Base-by-base conservation (phyloP, 2,329 filamentous ascomycete genomes). In the Thielaviopsis ethacetica region DNA sequence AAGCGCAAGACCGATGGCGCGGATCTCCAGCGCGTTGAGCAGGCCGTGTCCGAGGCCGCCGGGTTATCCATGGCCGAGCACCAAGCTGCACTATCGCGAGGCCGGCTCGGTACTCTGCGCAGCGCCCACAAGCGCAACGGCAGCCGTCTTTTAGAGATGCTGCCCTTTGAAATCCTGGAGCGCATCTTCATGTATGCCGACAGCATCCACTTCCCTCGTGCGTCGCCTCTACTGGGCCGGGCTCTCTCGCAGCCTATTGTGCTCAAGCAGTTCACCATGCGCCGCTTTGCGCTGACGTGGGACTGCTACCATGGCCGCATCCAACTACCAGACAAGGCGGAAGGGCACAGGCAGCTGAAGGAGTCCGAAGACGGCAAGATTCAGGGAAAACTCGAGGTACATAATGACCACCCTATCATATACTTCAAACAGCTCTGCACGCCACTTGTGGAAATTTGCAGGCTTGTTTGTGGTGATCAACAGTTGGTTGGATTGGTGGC, bases 121-220 rank as follows among this genome's bases (percentile, higher is more conserved):
- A 34, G 17, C 17, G 38, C 15, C 38, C 13, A 44, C 5, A 44
- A 44, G 13, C 13, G 5, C 15, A 44, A 4, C 5, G 38, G 38
- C 38, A 56, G 50, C 2, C 47, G n/a, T 44, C 54, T 57, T 27
- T 63, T 72, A 22, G 67, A 71, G 55, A 64, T 64, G 30, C 67
- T 82, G 9, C 79, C 79, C 0, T 65, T 73, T 6, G 79, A 82
- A 65, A 69, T 82, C 24, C 71, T 82, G 13, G 76, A 81, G 64
- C 69, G 62, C 34, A 79, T 82, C 54, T 74, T 80, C 58, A 66
- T 77, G 62, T 67, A 75, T 57, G 79, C 77, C 54, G 65, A 68
- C 62, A 80, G 78, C 62, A 62, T 76, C 53, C 70, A 73, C 56
- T 69, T 82, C 0, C 71, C 77, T 0, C 71, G 68, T 5, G 69